Evolutionary conservation across 495 filamentous ascomycete species (phyloP), one percentile per base, ranked within the genome.

Genomic region (Baudoinia panamericana): DNA sequence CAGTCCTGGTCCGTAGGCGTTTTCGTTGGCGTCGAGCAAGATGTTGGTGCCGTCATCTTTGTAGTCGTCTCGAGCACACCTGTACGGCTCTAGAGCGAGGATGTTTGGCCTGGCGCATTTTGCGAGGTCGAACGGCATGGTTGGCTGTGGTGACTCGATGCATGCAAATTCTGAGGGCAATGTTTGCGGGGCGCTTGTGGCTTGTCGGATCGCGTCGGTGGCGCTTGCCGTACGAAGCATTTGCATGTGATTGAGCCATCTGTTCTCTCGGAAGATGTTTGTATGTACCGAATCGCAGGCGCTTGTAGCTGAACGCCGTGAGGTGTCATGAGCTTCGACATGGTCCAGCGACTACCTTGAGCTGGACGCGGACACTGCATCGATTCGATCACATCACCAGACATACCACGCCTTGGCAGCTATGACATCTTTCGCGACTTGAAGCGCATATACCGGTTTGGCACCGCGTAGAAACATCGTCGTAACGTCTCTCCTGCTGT

Each of bases 31-130:
- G 56, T 97, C 90, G 43, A 97, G 81, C 21, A 97, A 76, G 41
- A 96, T 78, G 57, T 96, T 96, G 32, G 79, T 93, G 49, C 90
- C 92, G 55, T 97, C 82, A 57, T 97, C 90, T 70, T 96, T 93
- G 70, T 96, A 96, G 72, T 97, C 87, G 70, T 64, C 61, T 39
- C 61, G 30, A 9, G 61, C 61, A 38, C 61, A 64, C 20, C 61
- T 46, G 40, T 64, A 64, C 32, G 61, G 61, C 45, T 63, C 51
- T 18, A 64, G 42, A 12, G 54, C 51, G 15, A 64, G 41, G 26
- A 64, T 64, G 32, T 63, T 63, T 2, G 58, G 60, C 33, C 61
- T 35, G 19, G 59, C 60, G 41, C 61, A 64, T 34, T 33, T 57
- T 1, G 45, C 21, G 16, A 58, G 41, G 22, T 58, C 43, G 43